These are phyloP conservation scores for Cordyceps cateniannulata DNA, from an alignment of 2,329 filamentous ascomycete species.

Conservation along the genomic window DNA sequence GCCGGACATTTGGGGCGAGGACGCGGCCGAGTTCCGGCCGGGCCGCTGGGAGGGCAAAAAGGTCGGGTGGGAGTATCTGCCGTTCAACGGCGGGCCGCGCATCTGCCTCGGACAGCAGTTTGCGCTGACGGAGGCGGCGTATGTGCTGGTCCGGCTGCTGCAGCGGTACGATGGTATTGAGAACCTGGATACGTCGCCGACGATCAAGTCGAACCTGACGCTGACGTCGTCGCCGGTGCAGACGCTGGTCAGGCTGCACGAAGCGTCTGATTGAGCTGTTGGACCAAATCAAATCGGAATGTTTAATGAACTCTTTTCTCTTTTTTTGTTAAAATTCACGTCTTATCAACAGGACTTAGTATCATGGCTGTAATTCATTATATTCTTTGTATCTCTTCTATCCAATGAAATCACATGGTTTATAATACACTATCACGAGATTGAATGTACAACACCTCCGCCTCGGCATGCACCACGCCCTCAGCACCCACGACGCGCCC, in stretches of 20 bases:
- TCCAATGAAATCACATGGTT: background rate
- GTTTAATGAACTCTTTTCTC: background rate
- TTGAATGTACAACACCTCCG: slow-evolving; percentile 4
- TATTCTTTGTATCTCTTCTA: background rate
- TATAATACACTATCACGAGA: background rate
- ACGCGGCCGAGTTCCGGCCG: slow-evolving; percentile 29
- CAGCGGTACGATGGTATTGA: slow-evolving; percentile 37
- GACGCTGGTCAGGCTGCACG: slow-evolving; percentile 4
- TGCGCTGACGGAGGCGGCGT: slow-evolving; percentile 62
- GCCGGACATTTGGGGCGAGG: slow-evolving; percentile 29
- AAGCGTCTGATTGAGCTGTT: background rate
- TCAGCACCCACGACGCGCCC: background rate
- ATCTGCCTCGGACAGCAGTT: slow-evolving; percentile 70
- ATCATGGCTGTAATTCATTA: background rate
- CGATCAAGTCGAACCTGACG: background rate
- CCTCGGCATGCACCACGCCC: background rate
- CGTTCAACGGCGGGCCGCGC: slow-evolving; percentile 31
- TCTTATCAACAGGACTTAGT: background rate
- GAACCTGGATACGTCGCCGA: background rate
- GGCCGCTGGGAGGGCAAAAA: slow-evolving; percentile 29
- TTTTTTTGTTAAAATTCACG: background rate
- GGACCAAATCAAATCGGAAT: background rate
- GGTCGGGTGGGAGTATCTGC: slow-evolving; percentile 27
- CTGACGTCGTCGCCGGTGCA: background rate
- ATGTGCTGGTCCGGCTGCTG: slow-evolving; percentile 60